Evolutionary conservation across 768 basidiomycete species (phyloP), one percentile per base, ranked within the genome.

Genomic region (Krasilnikovozyma curviuscula): DNA sequence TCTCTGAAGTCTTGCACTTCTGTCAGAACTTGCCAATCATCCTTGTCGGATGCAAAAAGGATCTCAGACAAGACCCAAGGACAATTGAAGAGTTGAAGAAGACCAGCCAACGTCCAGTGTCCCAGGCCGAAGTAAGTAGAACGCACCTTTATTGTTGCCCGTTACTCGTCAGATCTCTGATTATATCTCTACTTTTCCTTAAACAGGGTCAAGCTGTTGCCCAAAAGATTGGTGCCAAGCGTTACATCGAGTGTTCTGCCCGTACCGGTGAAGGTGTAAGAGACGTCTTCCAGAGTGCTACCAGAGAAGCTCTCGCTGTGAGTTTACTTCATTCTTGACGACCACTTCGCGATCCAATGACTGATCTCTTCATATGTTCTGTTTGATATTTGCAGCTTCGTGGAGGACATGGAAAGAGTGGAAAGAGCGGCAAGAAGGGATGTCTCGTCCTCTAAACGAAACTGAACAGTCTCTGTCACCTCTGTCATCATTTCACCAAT

Each of bases 21-120:
- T 97, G 91, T 65, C 73, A 81, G 8, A 81, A 81, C 42, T 70
- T 95, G 38, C 93, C 93, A 40, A 81, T 93, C 69, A 85, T 98
- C 61, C 81, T 98, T 49, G 89, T 98, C 55, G 93, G 85, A 14
- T 93, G 85, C 76, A 97, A 97, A 78, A 95, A 89, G 74, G 93
- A 98, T 69, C 75, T 98, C 53, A 73, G 91, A 66, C 78, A 83
- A 59, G 91, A 98, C 68, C 75, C 76, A 28, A 76, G 85, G 63
- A 86, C 89, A 41, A 81, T 91, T 46, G 86, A 93, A 52, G 86
- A 91, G 68, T 76, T 98, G 54, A 74, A 81, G 64, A 83, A 83
- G 77, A 88, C 84, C 50, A 81, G 76, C 63, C 91, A 95, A 71
- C 71, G 84, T 64, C 89, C 91, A 41, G 89, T 98, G 29, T 82